Conservation (phyloP, 495 filamentous ascomycete species). For the Podospora appendiculata region DNA sequence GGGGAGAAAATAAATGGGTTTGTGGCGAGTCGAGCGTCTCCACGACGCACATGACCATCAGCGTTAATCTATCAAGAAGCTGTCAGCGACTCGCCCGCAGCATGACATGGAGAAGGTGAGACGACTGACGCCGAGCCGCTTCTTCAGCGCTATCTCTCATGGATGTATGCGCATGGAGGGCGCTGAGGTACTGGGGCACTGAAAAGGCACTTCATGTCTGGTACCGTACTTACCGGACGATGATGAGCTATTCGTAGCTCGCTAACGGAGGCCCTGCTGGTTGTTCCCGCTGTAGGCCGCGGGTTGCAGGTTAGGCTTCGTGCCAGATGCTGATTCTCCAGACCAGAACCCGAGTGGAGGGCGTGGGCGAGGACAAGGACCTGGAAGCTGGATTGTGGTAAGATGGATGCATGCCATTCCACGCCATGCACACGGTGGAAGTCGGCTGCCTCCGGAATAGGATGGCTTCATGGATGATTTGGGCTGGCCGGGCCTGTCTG, state of each 20-base stretch:
- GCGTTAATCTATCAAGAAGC: conserved; percentile 14
- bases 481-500: no score
- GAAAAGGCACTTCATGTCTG: no score
- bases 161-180: neutral
- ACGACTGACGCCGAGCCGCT: conserved; percentile 6
- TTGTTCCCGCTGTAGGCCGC: conserved; percentile 1
- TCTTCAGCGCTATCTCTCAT: neutral
- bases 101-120: neutral
- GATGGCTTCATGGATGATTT: no score
- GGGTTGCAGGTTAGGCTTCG: neutral
- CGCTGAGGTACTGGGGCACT: no score
- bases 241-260: neutral
- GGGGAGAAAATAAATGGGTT: conserved; percentile 6
- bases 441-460: no score
- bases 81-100: neutral
- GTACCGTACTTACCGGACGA: neutral
- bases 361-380: no score
- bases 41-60: conserved; percentile 16
- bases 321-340: no score
- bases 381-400: no score
- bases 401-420: no score
- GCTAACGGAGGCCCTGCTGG: neutral
- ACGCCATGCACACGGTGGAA: no score
- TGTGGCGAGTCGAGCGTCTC: conserved; percentile 17
- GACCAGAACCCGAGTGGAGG: no score